Base-by-base conservation (phyloP, 2,329 filamentous ascomycete species). In the Tolypocladium endophyticum region DNA sequence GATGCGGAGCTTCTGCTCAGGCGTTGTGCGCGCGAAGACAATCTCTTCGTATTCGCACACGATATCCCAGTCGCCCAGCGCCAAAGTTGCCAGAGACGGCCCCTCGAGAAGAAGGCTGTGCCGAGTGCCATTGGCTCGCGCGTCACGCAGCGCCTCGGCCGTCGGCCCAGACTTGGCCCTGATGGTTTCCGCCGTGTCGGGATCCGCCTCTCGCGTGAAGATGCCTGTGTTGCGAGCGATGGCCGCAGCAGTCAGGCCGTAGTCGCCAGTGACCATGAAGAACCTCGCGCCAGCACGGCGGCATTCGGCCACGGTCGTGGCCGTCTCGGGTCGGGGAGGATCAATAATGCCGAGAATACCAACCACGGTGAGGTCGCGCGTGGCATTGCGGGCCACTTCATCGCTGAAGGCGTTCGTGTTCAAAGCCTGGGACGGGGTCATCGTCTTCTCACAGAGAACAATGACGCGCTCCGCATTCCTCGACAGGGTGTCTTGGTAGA, bases 1-100 rank as follows among this genome's bases (percentile, higher is more conserved):
- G 77, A 90, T 89, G 50, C 86, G 81, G 9, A 88, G 83, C 67
- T 90, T 90, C 43, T 87, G 88, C 60, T 85, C 81, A 0, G 87
- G 87, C 0, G 86, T 84, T 59, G 86, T 88, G 25, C 87, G 80
- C 20, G 87, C 86, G 64, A 88, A 85, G 23, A 89, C 86, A 25
- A 89, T 79, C 64, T 83, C 81, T n/a, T 77, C 73, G 57, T 82
- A 82, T 11, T 72, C 71, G 62, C 78, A 82, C 12, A 79, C 69
- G 4, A 72, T 60, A 56, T 78, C 74, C 77, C 77, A 79, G 52
- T 79, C 74, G 0, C 73, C 68, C 12, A 71, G 72, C 1, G 82
- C 81, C 4, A 89, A 70, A 0, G 81, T 75, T 1, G 82, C 79
- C 2, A 88, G 77, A 1, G 76, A 70, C 54, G 87, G 82, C 36